Conservation (phyloP, 2,329 filamentous ascomycete genomes). For the Thielaviopsis punctulata region DNA sequence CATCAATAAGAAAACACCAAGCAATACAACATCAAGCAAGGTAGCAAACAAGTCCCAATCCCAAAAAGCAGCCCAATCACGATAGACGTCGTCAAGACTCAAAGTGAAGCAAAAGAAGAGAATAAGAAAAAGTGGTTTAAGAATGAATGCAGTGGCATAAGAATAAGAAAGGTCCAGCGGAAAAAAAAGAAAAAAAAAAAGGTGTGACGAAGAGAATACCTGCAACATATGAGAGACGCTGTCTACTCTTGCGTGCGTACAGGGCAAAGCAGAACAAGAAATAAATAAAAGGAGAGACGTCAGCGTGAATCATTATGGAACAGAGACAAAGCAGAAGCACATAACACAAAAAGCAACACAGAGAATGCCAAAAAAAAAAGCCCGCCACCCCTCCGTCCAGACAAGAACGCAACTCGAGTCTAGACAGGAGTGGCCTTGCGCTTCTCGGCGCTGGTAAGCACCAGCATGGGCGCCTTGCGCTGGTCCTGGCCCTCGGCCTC, state of each 20-base stretch:
- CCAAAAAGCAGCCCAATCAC: background rate
- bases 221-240: slow-evolving; percentile 9
- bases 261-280: slow-evolving; percentile 8
- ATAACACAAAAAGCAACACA: background rate
- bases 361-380: background rate
- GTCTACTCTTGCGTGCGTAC: slow-evolving; percentile 9
- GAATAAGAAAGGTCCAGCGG: background rate
- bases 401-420: background rate
- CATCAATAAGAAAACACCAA: slow-evolving; percentile 4
- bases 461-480: slow-evolving; percentile 71
- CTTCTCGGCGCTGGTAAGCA: slow-evolving; percentile 80
- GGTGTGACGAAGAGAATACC: background rate
- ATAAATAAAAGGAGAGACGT: slow-evolving; percentile 12
- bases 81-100: background rate
- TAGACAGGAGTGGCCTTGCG: slow-evolving; percentile 37
- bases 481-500: slow-evolving; percentile 39
- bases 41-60: background rate
- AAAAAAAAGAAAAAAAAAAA: slow-evolving; percentile 1
- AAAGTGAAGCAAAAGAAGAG: slow-evolving; percentile 1
- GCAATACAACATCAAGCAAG: background rate
- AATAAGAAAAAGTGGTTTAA: background rate
- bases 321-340: slow-evolving; percentile 4
- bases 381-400: background rate
- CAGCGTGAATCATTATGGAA: slow-evolving; percentile 11
- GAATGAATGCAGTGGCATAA: slow-evolving; percentile 2